Base-by-base conservation (phyloP, 108 stramenopile species). In the Fistulifera solaris region DNA sequence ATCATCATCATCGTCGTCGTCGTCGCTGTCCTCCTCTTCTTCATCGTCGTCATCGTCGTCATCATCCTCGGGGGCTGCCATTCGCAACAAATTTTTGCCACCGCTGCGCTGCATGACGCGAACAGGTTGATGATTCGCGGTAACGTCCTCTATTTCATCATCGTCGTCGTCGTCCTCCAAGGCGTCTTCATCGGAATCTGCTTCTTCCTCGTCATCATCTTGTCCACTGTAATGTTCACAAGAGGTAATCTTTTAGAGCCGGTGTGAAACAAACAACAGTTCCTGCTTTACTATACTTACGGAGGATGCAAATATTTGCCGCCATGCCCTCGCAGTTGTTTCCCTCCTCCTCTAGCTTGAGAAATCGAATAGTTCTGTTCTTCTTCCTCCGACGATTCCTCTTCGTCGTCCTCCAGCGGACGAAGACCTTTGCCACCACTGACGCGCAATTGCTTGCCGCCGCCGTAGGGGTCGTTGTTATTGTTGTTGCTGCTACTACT, bases 251-350 rank as follows among this genome's bases (percentile, higher is more conserved):
- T 27, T 51, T 51, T 21, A 51, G n/a, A 10, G 17, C 13, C n/a
- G 17, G 10, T 16, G n/a, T 16, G 12, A 6, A 23, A n/a, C 50
- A 23, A 51, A 3, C 7, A 2, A n/a, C 26, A n/a, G 5, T n/a
- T 26, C 50, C 19, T 51, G 4, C 2, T 22, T 22, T 45, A 18
- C 11, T 21, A 6, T 42, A 70, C 65, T 66, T 66, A 67, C 53
- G 73, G 75, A 46, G 73, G 56, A 27, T 72, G 77, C 42, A 89
- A 61, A 39, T 79, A 75, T 50, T 89, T 89, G n/a, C 87, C 87
- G 14, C 75, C 69, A 0, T 70, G 56, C 14, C 68, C 71, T 59
- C 85, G 66, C 48, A 80, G 45, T 46, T 73, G 62, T 45, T 76
- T 66, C 58, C 85, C 66, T 55, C 73, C 63, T 55, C 77, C 69